These are phyloP conservation scores for Kappamyces sp. DNA, from an alignment of 192 early-diverging fungal species.

Conservation along the genomic window DNA sequence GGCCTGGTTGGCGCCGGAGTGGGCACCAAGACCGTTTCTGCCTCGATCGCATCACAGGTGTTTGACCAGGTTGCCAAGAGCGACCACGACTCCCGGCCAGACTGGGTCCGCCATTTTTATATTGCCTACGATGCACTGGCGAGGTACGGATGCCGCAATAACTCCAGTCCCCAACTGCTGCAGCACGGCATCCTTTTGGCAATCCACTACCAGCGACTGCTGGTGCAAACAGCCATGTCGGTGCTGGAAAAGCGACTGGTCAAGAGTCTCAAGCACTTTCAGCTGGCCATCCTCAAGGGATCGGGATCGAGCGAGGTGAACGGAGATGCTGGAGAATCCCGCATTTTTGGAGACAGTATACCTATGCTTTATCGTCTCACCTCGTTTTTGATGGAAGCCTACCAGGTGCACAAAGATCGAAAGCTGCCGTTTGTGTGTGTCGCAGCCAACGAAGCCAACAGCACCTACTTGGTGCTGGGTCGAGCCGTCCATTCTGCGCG, in stretches of 20 bases:
- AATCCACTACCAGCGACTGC: slow-evolving; percentile 66
- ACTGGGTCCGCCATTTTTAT: slow-evolving; percentile 79
- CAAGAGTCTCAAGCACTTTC: slow-evolving; percentile 67
- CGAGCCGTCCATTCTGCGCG: slow-evolving; percentile 45
- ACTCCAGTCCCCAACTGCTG: background rate
- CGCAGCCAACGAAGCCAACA: slow-evolving; percentile 54
- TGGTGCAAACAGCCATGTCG: slow-evolving; percentile 70
- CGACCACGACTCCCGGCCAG: slow-evolving; percentile 14
- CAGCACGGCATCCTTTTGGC: slow-evolving; percentile 66
- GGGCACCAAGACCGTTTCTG: slow-evolving; percentile 9
- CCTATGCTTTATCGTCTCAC: slow-evolving; percentile 65
- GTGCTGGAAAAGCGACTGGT: slow-evolving; percentile 78
- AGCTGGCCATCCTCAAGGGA: slow-evolving; percentile 62
- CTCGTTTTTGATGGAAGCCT: slow-evolving; percentile 74
- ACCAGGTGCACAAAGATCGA: slow-evolving; percentile 58
- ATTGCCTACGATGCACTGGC: slow-evolving; percentile 82
- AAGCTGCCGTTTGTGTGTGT: slow-evolving; percentile 76
- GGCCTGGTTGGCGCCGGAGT: slow-evolving; percentile 13
- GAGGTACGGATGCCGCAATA: slow-evolving; percentile 24
- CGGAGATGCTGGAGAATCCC: slow-evolving; percentile 30
- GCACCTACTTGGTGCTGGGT: slow-evolving; percentile 67
- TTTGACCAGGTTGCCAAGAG: slow-evolving; percentile 12
- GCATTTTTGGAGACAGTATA: slow-evolving; percentile 35
- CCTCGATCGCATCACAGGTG: slow-evolving; percentile 1
- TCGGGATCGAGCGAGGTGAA: slow-evolving; percentile 12